phyloP scores from a whole-genome alignment of 495 filamentous ascomycete species.

The Lasiosphaeria ovina region DNA sequence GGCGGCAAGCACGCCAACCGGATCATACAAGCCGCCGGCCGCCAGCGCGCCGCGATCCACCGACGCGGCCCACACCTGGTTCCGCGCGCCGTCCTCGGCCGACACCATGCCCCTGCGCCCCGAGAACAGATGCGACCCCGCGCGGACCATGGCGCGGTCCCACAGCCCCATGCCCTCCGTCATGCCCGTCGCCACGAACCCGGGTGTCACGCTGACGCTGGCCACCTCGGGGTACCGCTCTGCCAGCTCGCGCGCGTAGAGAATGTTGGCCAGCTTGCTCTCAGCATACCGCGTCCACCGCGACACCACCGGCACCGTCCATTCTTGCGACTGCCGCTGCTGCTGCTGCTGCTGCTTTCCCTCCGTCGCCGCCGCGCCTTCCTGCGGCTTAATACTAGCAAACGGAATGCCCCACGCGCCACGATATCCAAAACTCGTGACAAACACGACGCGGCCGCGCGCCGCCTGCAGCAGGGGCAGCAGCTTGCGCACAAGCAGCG shows the following conservation, averaged over 20 bases:
- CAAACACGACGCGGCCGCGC: constrained; percentile 40
- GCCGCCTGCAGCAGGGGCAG: constrained; percentile 52
- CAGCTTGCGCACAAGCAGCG: constrained; percentile 60
- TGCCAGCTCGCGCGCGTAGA: constrained; percentile 58
- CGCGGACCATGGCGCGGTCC: constrained; percentile 1
- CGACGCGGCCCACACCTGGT: constrained; percentile 19
- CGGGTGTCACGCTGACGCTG: constrained; percentile 62
- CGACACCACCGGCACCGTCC: neutral
- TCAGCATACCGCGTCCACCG: constrained; percentile 40
- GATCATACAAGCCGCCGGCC: constrained; percentile 19
- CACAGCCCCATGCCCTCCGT: constrained; percentile 12
- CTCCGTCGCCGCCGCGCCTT: neutral
- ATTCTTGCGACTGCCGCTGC: neutral
- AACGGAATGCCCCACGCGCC: constrained; percentile 35
- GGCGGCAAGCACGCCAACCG: constrained; percentile 14
- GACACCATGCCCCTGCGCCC: constrained; percentile 5
- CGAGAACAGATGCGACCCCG: neutral
- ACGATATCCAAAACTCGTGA: constrained; percentile 35
- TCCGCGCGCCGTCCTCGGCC: constrained; percentile 20
- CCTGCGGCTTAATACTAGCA: constrained; percentile 37
- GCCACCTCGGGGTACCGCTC: constrained; percentile 55
- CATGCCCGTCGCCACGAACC: constrained; percentile 46
- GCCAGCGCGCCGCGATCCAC: constrained; percentile 1
- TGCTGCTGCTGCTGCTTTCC: constrained; percentile 24
- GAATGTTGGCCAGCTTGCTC: constrained; percentile 45